These are phyloP conservation scores for Eucalyptus erythrocorys DNA, from an alignment of 345 rosid genomes.

Conservation along the genomic window DNA sequence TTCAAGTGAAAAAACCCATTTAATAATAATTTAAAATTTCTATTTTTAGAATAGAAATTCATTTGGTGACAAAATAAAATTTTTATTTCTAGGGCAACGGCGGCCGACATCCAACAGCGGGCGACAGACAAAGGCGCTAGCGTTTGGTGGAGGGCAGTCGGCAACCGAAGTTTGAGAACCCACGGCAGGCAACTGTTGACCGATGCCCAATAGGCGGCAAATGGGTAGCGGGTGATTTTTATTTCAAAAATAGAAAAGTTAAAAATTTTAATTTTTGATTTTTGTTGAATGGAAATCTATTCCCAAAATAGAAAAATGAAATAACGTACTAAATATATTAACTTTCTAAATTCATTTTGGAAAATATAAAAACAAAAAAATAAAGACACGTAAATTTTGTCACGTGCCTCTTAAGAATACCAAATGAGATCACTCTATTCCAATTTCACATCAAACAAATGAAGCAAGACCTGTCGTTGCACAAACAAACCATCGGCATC, in stretches of 20 bases:
- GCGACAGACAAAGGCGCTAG: too few species aligned
- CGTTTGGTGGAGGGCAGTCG: accelerated
- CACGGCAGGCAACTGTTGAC: accelerated
- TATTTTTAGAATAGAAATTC: too few species aligned
- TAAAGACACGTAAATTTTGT: accelerated
- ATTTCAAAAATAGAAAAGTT: too few species aligned
- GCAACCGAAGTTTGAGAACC: accelerated
- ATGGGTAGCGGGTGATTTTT: too few species aligned
- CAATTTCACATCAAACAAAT: neutral
- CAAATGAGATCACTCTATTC: neutral
- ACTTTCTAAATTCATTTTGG: accelerated
- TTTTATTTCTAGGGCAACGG: accelerated
- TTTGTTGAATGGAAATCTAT: accelerated
- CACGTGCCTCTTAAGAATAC: accelerated
- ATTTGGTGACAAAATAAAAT: too few species aligned
- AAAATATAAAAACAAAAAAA: accelerated
- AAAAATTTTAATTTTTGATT: accelerated
- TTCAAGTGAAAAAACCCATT: too few species aligned
- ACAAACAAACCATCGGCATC: neutral
- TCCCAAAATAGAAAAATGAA: accelerated
- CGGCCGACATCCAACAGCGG: accelerated
- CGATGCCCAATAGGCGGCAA: accelerated
- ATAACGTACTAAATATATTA: accelerated
- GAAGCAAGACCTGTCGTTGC: neutral
- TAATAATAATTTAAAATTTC: too few species aligned